These are phyloP conservation scores for Dactylellina cionopaga DNA, from an alignment of 2,329 filamentous ascomycete genomes.

Conservation along the genomic window DNA sequence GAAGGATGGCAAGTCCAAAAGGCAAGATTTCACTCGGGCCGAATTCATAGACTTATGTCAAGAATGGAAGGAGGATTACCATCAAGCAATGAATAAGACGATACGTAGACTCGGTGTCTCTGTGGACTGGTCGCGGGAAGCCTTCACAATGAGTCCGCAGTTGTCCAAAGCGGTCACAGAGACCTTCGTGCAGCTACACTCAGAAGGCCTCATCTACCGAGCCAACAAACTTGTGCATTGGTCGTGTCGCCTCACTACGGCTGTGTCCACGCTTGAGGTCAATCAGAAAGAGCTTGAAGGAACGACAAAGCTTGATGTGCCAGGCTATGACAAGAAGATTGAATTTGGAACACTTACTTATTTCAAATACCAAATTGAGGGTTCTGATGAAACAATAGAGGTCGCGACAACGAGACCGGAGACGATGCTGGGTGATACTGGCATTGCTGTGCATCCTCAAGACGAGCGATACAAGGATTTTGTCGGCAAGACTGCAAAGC, in stretches of 20 bases:
- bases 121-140: conserved; percentile 50
- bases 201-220: conserved; percentile 56
- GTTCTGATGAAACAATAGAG: conserved; percentile 37
- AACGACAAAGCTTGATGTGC: conserved; percentile 13
- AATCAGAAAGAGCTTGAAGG: conserved; percentile 48
- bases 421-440: conserved; percentile 55
- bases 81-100: conserved; percentile 49
- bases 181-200: conserved; percentile 55
- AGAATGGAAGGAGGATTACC: conserved; percentile 53
- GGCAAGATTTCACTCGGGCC: conserved; percentile 50
- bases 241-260: conserved; percentile 53
- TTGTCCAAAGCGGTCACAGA: conserved; percentile 52
- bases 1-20: conserved; percentile 32
- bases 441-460: conserved; percentile 56
- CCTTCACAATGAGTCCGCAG: conserved; percentile 53
- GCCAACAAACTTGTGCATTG: conserved; percentile 56
- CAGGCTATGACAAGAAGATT: conserved; percentile 43
- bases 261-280: conserved; percentile 56
- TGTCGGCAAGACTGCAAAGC: conserved; percentile 17
- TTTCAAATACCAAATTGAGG: conserved; percentile 54
- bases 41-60: conserved; percentile 50
- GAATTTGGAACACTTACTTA: conserved; percentile 56
- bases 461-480: conserved; percentile 54
- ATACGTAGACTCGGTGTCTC: conserved; percentile 55
- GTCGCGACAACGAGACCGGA: conserved; percentile 57